A percentile compares a stretch with the other conserved stretches of the same genome.
Evolutionary conservation across 352 stramenopile species (phyloP).

Genomic region (Phytophthora megakarya): DNA sequence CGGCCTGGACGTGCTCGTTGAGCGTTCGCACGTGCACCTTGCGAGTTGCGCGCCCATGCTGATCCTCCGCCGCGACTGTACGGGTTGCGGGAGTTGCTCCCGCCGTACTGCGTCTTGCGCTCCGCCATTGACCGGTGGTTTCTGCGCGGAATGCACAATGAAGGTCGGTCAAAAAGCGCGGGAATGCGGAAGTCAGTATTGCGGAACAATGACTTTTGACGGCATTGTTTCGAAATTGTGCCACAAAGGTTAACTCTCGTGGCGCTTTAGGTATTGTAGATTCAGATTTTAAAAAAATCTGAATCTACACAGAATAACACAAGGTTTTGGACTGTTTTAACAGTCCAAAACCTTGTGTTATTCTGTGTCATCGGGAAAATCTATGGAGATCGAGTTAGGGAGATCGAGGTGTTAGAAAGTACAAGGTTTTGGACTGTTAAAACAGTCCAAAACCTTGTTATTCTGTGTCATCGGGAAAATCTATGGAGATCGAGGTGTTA

Average conservation of each 20-base stretch:
- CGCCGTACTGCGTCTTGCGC: slow-evolving; percentile 23
- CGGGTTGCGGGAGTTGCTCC: slow-evolving; percentile 41
- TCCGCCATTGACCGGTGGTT: slow-evolving; percentile 21
- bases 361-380: too few species aligned
- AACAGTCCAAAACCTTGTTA: too few species aligned
- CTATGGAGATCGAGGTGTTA: too few species aligned
- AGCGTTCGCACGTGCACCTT: slow-evolving; percentile 73
- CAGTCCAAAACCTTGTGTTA: too few species aligned
- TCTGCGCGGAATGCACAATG: slow-evolving; percentile 17
- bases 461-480: too few species aligned
- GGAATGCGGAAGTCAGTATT: slow-evolving; percentile 4
- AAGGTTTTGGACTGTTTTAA: too few species aligned
- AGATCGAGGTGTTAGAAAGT: too few species aligned
- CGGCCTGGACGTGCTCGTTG: slow-evolving; percentile 36
- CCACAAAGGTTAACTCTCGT: not conserved
- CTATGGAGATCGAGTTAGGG: too few species aligned
- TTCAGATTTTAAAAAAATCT: too few species aligned
- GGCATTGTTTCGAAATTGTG: not conserved
- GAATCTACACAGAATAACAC: too few species aligned
- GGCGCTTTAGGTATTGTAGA: too few species aligned
- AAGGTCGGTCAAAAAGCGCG: slow-evolving; percentile 23
- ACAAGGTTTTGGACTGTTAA: too few species aligned
- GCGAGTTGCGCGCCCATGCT: slow-evolving; percentile 71
- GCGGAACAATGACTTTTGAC: not conserved
- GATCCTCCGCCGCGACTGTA: slow-evolving; percentile 49